Percentiles rank a stretch among this genome's conserved stretches.
Conservation (phyloP, 805 yeast species). For the Candida schatavii region DNA sequence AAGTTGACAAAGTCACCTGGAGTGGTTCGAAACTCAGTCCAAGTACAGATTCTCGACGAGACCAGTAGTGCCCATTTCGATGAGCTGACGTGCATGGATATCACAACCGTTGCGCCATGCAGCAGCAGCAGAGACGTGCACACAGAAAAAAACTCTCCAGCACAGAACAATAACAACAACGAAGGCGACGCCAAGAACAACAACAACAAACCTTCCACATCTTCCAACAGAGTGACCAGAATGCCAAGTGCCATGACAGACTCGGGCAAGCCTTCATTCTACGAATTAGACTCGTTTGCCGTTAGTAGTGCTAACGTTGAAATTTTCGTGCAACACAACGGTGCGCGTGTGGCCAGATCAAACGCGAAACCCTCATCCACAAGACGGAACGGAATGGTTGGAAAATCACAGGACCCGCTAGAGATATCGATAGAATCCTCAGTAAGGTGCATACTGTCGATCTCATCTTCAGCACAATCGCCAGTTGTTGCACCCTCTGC, state of each 20-base stretch:
- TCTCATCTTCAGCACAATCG: too few relatives aligned
- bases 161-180: background rate
- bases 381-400: background rate
- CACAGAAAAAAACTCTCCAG: background rate
- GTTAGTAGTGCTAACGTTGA: background rate
- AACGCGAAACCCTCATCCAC: background rate
- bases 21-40: background rate
- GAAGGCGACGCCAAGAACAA: background rate
- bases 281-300: background rate
- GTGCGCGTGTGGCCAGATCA: background rate
- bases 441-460: too few relatives aligned
- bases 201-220: too few relatives aligned
- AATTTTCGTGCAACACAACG: background rate
- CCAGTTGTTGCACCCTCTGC: too few relatives aligned
- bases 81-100: background rate
- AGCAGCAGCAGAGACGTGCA: too few relatives aligned
- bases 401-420: background rate
- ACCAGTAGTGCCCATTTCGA: background rate
- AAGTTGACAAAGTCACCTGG: background rate
- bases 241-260: too few relatives aligned
- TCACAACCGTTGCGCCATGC: background rate
- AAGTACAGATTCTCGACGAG: background rate
- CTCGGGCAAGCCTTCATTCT: too few relatives aligned
- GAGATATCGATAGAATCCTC: too few relatives aligned
- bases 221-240: too few relatives aligned